phyloP scores from a whole-genome alignment of 352 stramenopile species.

The Lagenidium sp. region DNA sequence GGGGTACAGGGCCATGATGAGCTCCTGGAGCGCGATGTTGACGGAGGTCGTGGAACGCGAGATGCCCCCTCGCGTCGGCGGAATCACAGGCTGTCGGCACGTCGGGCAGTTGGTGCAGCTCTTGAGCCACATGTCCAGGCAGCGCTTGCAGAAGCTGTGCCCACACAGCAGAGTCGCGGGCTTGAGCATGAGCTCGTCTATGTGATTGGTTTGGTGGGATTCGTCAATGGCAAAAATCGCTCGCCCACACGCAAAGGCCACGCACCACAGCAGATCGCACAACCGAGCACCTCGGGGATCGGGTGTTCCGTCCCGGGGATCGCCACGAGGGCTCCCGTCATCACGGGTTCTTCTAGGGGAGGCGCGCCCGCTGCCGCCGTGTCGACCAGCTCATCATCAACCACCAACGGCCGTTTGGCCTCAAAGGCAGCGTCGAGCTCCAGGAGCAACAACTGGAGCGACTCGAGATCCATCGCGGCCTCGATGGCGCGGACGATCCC shows the following conservation, averaged over 20 bases:
- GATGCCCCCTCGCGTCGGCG: neutral
- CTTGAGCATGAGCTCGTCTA: slow-evolving; percentile 39
- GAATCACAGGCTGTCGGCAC: slow-evolving; percentile 20
- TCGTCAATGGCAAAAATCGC: neutral
- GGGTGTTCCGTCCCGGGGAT: neutral
- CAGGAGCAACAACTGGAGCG: too few species aligned
- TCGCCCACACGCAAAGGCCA: neutral
- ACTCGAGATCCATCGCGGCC: neutral
- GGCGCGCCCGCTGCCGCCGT: neutral
- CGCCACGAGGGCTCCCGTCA: too few species aligned
- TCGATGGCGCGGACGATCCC: too few species aligned
- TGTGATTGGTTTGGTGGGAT: neutral
- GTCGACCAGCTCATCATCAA: too few species aligned
- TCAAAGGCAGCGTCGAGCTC: too few species aligned
- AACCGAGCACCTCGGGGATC: slow-evolving; percentile 22
- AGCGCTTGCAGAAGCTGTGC: slow-evolving; percentile 39
- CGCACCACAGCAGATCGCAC: slow-evolving; percentile 33
- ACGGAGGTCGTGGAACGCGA: slow-evolving; percentile 8
- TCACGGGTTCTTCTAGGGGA: neutral
- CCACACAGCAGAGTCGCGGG: slow-evolving; percentile 27
- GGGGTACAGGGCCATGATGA: slow-evolving; percentile 21
- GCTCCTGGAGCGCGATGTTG: slow-evolving; percentile 26
- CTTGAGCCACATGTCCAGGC: slow-evolving; percentile 29
- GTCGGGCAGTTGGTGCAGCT: slow-evolving; percentile 26
- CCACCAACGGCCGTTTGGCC: too few species aligned